Evolutionary conservation across 2,329 filamentous ascomycete genomes (phyloP).

Genomic region (Microdochium bolleyi): DNA sequence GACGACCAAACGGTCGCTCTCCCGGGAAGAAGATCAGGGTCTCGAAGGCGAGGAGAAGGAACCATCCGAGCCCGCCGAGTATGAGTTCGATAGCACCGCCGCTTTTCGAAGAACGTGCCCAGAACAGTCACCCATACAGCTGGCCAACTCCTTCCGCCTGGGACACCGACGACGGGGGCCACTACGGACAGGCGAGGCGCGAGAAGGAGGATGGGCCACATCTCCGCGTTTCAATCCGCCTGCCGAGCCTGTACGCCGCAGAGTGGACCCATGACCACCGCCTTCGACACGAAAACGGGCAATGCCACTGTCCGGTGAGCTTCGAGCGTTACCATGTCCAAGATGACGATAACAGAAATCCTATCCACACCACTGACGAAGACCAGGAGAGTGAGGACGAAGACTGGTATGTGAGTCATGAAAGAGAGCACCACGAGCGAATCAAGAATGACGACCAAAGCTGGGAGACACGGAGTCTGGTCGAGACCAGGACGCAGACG

Average conservation of each 20-base stretch:
- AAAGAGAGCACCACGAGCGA: no score
- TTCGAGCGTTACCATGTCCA: constrained; percentile 20
- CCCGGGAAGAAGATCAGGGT: background rate
- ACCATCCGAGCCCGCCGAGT: background rate
- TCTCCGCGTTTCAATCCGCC: constrained; percentile 18
- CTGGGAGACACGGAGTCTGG: no score
- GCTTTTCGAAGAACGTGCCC: constrained; percentile 2
- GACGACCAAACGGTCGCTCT: no score
- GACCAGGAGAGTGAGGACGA: background rate
- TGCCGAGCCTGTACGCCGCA: constrained; percentile 26
- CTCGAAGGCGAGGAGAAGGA: background rate
- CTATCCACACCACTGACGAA: background rate
- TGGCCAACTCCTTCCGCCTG: no score
- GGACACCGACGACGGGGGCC: no score
- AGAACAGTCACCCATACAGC: constrained; percentile 6
- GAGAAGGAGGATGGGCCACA: no score
- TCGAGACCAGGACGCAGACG: no score
- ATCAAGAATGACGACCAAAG: no score
- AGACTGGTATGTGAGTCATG: background rate
- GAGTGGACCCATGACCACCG: constrained; percentile 33
- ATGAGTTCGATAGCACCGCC: background rate
- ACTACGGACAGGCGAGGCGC: no score
- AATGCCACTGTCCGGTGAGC: constrained; percentile 23
- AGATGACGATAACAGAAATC: background rate
- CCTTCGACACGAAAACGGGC: constrained; percentile 21